A percentile compares a stretch with the other conserved stretches of the same genome.
Evolutionary conservation across 257 asterid genomes (phyloP).

Genomic region (Mitragyna speciosa): DNA sequence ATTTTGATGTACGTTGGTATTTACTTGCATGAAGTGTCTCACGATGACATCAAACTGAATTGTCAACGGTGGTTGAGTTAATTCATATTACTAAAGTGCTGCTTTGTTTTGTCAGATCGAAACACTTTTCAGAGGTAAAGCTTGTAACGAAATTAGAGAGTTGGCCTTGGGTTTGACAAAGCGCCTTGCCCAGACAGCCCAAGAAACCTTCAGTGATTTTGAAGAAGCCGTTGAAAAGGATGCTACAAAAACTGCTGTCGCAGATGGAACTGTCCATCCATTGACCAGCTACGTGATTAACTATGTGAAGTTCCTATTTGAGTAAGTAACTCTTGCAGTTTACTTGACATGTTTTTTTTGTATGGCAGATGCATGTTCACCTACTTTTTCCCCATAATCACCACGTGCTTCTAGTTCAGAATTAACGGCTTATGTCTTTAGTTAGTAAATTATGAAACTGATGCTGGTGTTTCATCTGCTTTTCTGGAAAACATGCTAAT

Average conservation of each 20-base stretch:
- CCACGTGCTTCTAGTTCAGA: background rate
- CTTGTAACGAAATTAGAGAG: conserved; percentile 84
- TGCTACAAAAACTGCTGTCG: conserved; percentile 96
- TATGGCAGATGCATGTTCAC: background rate
- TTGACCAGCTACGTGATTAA: conserved; percentile 97
- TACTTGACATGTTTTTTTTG: background rate
- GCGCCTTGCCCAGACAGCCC: conserved; percentile 95
- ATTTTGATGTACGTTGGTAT: background rate
- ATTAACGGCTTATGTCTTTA: background rate
- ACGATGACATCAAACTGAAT: background rate
- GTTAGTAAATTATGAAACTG: background rate
- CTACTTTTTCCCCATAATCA: background rate
- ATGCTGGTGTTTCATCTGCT: background rate
- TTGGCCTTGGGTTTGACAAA: conserved; percentile 96
- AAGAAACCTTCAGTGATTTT: conserved; percentile 93
- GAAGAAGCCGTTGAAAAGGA: conserved; percentile 99
- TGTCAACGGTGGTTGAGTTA: background rate
- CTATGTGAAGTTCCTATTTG: conserved; percentile 95
- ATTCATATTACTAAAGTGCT: conserved; percentile 7
- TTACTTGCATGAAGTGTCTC: background rate
- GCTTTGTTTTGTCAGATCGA: conserved; percentile 58
- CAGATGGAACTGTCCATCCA: conserved; percentile 99
- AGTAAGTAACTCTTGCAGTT: conserved; percentile 54
- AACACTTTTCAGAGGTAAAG: conserved; percentile 80
- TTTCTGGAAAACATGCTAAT: background rate